Conservation (phyloP, 177 flowering plant genomes). For the Viscum album region DNA sequence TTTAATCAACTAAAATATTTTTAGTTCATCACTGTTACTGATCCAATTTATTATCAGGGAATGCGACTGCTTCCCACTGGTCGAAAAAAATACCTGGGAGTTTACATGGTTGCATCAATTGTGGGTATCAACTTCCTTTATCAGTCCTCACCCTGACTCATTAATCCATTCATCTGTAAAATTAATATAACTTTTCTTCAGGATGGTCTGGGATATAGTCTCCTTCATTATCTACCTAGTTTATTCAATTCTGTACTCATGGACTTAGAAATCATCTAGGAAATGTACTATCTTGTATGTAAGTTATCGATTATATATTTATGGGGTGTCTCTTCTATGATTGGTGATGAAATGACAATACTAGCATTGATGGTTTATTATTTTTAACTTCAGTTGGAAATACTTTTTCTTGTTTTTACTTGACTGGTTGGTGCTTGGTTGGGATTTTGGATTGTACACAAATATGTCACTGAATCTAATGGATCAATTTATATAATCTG, state of each 20-base stretch:
- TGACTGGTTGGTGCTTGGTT: constrained; percentile 82
- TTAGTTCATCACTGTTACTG: constrained; percentile 1
- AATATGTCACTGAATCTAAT: constrained; percentile 62
- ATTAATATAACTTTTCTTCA: constrained; percentile 20
- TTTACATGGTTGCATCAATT: constrained; percentile 53
- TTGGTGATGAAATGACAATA: neutral
- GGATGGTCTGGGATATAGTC: constrained; percentile 73
- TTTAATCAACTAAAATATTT: too few species aligned
- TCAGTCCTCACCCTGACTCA: neutral
- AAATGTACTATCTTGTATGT: constrained; percentile 87
- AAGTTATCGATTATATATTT: constrained; percentile 31
- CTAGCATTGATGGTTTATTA: too few species aligned
- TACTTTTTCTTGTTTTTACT: constrained; percentile 44
- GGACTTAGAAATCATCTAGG: constrained; percentile 70
- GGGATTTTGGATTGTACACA: constrained; percentile 89
- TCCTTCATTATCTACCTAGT: constrained; percentile 50
- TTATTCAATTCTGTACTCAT: constrained; percentile 36
- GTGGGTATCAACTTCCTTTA: constrained; percentile 39
- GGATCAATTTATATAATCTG: constrained; percentile 59
- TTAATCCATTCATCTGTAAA: neutral
- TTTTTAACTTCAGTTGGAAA: constrained; percentile 37
- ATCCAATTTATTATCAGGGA: constrained; percentile 41
- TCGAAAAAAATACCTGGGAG: constrained; percentile 56
- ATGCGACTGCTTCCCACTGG: constrained; percentile 95
- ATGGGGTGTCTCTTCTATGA: too few species aligned